Conservation (phyloP, 768 basidiomycete genomes). For the Suillus paluster region DNA sequence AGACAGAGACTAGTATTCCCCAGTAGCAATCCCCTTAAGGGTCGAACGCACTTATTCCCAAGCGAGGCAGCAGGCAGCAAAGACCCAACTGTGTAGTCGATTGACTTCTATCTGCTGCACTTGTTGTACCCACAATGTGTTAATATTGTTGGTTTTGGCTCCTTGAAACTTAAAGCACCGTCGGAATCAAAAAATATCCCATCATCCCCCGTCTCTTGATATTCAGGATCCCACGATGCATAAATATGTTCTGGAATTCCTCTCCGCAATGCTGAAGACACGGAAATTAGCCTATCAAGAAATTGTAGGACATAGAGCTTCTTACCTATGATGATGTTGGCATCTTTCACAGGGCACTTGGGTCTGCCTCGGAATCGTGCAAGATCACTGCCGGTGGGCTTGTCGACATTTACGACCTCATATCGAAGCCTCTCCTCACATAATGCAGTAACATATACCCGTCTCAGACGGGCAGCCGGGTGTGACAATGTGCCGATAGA, state of each 20-base stretch:
- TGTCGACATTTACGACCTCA: neutral
- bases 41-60: no score
- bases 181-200: neutral
- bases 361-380: neutral
- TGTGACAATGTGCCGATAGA: no score
- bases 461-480: no score
- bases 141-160: neutral
- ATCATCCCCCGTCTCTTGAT: neutral
- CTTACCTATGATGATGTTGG: slow-evolving; percentile 8
- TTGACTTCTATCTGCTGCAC: no score
- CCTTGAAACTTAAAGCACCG: neutral
- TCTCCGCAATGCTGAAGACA: neutral
- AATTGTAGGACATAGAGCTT: neutral
- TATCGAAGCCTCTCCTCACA: neutral
- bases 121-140: no score
- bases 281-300: neutral
- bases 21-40: no score
- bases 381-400: neutral
- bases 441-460: no score
- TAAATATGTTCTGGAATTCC: slow-evolving; percentile 3
- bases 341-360: slow-evolving; percentile 1
- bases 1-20: no score
- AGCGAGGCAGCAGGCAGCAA: no score
- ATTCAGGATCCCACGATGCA: slow-evolving; percentile 9
- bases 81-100: no score